Evolutionary conservation across 805 yeast genomes (phyloP), one percentile per base, ranked within the genome.

Genomic region (Yarrowia sp.): DNA sequence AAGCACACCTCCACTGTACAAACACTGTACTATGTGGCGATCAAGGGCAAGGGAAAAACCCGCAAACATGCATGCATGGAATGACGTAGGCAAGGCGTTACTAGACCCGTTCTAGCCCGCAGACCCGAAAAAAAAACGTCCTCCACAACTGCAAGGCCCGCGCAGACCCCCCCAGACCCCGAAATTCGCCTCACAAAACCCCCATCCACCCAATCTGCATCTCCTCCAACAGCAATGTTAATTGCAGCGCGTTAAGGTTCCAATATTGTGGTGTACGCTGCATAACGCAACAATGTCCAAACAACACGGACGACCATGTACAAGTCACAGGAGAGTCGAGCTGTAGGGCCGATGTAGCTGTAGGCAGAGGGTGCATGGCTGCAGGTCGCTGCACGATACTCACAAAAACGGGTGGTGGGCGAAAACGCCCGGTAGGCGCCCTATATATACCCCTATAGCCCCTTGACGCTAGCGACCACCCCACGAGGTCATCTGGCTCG

Each of bases 51-150:
- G 36, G 51, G 49, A 42, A 44, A 44, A 44, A 44, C 35, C 35
- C 51, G 51, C 51, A 44, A 44, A 44, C 51, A 44, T 44, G 51
- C 51, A 44, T 44, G 51, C 51, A 44, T 44, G 51, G 51, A 29
- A 44, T 44, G 51, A 44, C 51, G 51, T 44, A 44, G 51, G 35
- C 19, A 18, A 29, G 49, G 49, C 49, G 49, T 42, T 41, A 41
- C 31, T 24, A 41, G 32, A 5, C 27, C 27, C 27, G n/a, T n/a
- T n/a, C n/a, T n/a, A n/a, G n/a, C n/a, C n/a, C n/a, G n/a, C n/a
- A n/a, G n/a, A n/a, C n/a, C n/a, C n/a, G n/a, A n/a, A n/a, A n/a
- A n/a, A n/a, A n/a, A n/a, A n/a, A n/a, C n/a, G n/a, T n/a, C n/a
- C n/a, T n/a, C n/a, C n/a, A n/a, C n/a, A n/a, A n/a, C n/a, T n/a